Evolutionary conservation across 129 eudicot species (phyloP).

Genomic region (Flaveria brownii): DNA sequence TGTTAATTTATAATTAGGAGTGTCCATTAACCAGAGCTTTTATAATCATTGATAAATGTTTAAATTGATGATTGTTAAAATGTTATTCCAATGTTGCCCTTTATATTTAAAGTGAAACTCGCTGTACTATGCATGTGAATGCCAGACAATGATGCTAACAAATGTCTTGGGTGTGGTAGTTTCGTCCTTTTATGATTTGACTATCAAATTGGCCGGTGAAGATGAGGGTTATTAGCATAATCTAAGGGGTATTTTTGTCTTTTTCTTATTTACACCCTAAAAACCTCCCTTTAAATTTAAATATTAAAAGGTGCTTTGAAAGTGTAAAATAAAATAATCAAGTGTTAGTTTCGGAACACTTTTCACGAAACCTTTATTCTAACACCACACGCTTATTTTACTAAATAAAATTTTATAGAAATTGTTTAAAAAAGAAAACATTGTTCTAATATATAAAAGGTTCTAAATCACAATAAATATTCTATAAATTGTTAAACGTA

Average conservation of each 20-base stretch:
- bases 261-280: constrained; percentile 13
- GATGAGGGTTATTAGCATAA: not conserved
- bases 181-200: constrained; percentile 30
- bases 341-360: constrained; percentile 1
- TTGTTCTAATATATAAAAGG: too few relatives aligned
- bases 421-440: too few relatives aligned
- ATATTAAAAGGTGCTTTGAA: not conserved
- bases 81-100: constrained; percentile 3
- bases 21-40: too few relatives aligned
- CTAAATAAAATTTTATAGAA: too few relatives aligned
- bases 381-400: not conserved
- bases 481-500: too few relatives aligned
- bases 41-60: not conserved
- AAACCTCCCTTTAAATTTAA: not conserved
- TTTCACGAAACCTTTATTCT: constrained; percentile 1
- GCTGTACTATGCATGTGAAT: constrained; percentile 30
- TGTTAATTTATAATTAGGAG: too few relatives aligned
- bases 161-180: constrained; percentile 31
- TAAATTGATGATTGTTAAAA: not conserved
- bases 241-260: constrained; percentile 23
- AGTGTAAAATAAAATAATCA: constrained; percentile 10
- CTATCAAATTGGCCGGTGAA: constrained; percentile 25
- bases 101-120: constrained; percentile 19
- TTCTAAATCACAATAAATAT: too few relatives aligned
- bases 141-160: constrained; percentile 30